Percentiles rank a stretch among this genome's conserved stretches.
phyloP scores from a whole-genome alignment of 768 basidiomycete genomes.

The Trametes coccinea region DNA sequence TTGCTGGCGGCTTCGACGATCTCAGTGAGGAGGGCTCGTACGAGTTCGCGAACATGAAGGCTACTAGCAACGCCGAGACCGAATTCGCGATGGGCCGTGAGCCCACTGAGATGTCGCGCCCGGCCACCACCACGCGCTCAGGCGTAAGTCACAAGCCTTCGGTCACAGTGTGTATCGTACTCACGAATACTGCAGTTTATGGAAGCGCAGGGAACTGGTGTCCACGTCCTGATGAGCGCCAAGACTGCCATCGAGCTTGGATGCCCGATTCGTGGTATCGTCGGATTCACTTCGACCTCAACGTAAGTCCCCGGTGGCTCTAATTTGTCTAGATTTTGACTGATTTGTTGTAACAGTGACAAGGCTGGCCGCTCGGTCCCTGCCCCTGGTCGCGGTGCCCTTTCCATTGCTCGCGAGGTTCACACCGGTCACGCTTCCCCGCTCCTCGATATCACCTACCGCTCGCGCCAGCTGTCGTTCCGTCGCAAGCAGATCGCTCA shows the following conservation, averaged over 20 bases:
- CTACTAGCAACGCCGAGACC: conserved; percentile 94
- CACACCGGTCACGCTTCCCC: conserved; percentile 76
- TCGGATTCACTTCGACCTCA: conserved; percentile 95
- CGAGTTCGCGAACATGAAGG: conserved; percentile 99
- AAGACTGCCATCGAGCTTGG: conserved; percentile 95
- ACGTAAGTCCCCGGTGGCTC: conserved; percentile 55
- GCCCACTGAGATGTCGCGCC: conserved; percentile 98
- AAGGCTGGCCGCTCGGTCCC: conserved; percentile 98
- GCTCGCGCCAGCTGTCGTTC: conserved; percentile 92
- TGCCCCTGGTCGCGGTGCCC: conserved; percentile 92
- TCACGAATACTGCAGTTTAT: conserved; percentile 59
- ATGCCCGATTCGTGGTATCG: conserved; percentile 87
- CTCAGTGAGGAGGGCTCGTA: conserved; percentile 97
- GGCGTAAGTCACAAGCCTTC: conserved; percentile 56
- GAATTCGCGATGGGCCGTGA: conserved; percentile 99
- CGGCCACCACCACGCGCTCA: conserved; percentile 92
- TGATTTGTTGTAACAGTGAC: conserved; percentile 55
- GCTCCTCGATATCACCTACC: conserved; percentile 83
- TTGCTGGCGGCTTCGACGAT: conserved; percentile 98
- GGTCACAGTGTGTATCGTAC: too few relatives aligned
- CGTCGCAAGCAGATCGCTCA: conserved; percentile 92
- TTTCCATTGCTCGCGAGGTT: conserved; percentile 86
- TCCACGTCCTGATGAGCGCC: conserved; percentile 96
- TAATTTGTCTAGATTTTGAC: neutral
- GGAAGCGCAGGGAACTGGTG: conserved; percentile 96